phyloP scores from a whole-genome alignment of 495 filamentous ascomycete species.

The Penicillium chermesinum region DNA sequence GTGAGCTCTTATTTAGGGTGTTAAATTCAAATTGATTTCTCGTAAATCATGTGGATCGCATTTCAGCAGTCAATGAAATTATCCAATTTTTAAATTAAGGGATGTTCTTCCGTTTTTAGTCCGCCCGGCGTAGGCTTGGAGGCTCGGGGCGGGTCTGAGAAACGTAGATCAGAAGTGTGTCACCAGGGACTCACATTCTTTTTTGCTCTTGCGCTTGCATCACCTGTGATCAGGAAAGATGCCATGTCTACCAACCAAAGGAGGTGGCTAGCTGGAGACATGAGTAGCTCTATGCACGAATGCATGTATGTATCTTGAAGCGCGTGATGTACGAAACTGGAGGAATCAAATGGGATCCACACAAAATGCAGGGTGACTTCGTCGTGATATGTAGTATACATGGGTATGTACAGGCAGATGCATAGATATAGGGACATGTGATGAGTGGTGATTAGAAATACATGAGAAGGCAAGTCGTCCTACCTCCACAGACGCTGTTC shows the following conservation, averaged over 20 bases:
- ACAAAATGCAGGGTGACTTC: constrained; percentile 9
- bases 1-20: neutral
- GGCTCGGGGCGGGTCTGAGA: constrained; percentile 43
- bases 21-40: too few species aligned
- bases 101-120: constrained; percentile 52
- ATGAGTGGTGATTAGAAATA: constrained; percentile 16
- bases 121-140: constrained; percentile 46
- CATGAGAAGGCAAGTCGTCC: constrained; percentile 6
- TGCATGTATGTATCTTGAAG: constrained; percentile 35
- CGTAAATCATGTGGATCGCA: too few species aligned
- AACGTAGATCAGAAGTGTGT: constrained; percentile 44
- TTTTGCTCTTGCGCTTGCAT: constrained; percentile 40
- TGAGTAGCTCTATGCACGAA: constrained; percentile 36
- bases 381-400: constrained; percentile 14
- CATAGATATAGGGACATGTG: constrained; percentile 6
- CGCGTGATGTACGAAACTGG: constrained; percentile 5
- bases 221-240: constrained; percentile 16
- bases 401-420: constrained; percentile 24
- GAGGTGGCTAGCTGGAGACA: constrained; percentile 27
- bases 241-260: constrained; percentile 24
- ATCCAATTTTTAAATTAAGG: too few species aligned
- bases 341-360: constrained; percentile 1
- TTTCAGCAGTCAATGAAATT: too few species aligned
- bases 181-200: constrained; percentile 35
- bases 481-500: too few species aligned